phyloP scores from a whole-genome alignment of 2,329 filamentous ascomycete species.

The Didymella keratinophila region DNA sequence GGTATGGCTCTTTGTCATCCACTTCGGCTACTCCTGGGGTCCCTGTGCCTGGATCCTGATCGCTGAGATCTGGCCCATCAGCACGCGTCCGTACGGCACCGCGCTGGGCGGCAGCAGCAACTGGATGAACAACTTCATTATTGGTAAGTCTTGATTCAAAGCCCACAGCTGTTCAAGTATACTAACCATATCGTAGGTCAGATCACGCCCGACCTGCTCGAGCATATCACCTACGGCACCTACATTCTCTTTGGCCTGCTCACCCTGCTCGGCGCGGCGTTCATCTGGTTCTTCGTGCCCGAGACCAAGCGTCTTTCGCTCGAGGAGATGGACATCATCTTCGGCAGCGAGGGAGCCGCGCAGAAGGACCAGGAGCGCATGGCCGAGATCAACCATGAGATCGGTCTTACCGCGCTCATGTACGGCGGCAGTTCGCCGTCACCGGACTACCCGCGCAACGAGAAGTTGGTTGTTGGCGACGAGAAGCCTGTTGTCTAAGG shows the following conservation, averaged over 20 bases:
- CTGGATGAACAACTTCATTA: constrained; percentile 65
- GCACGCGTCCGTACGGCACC: constrained; percentile 72
- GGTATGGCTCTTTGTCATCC: constrained; percentile 77
- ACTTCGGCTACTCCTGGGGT: constrained; percentile 80
- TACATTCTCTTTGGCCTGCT: constrained; percentile 75
- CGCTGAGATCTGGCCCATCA: constrained; percentile 77
- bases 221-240: constrained; percentile 71
- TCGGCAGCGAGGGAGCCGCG: constrained; percentile 70
- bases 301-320: constrained; percentile 63
- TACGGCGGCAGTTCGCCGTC: constrained; percentile 11
- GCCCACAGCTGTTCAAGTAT: too few species aligned
- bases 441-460: constrained; percentile 6
- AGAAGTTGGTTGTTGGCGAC: constrained; percentile 20
- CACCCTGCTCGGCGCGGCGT: constrained; percentile 67
- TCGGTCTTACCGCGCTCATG: constrained; percentile 63
- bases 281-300: constrained; percentile 60
- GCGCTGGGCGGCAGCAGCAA: constrained; percentile 66
- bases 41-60: constrained; percentile 78
- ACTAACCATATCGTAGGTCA: constrained; percentile 37
- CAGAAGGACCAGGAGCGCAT: constrained; percentile 73
- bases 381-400: constrained; percentile 73
- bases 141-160: constrained; percentile 53
- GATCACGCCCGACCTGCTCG: constrained; percentile 73
- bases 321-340: constrained; percentile 70
- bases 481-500: constrained; percentile 26